Conservation (phyloP, 352 stramenopile genomes). For the Elongisporangium anandrum region DNA sequence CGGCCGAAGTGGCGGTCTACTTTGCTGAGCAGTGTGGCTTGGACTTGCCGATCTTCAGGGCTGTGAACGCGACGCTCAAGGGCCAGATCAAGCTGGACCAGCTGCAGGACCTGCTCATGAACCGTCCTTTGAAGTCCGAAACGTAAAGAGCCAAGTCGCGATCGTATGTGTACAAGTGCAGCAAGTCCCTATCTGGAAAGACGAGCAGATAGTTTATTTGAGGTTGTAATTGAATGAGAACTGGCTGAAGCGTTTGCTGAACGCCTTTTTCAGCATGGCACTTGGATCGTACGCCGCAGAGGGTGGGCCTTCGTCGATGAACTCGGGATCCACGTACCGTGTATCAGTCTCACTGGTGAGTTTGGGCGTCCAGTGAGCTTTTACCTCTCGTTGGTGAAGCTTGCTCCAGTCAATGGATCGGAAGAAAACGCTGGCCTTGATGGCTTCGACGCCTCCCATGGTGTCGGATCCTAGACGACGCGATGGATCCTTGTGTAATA, state of each 20-base stretch:
- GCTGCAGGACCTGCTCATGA: slow-evolving; percentile 76
- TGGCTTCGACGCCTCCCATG: slow-evolving; percentile 60
- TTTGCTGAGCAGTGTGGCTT: slow-evolving; percentile 89
- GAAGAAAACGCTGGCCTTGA: slow-evolving; percentile 78
- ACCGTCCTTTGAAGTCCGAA: slow-evolving; percentile 74
- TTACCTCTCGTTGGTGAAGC: slow-evolving; percentile 62
- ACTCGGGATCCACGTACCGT: slow-evolving; percentile 85
- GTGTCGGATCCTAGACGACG: slow-evolving; percentile 59
- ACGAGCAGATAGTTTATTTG: slow-evolving; percentile 13
- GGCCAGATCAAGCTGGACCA: slow-evolving; percentile 69
- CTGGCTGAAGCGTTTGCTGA: slow-evolving; percentile 86
- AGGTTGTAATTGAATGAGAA: slow-evolving; percentile 90
- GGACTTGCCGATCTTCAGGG: slow-evolving; percentile 89
- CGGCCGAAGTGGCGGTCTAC: slow-evolving; percentile 89
- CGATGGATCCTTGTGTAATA: slow-evolving; percentile 73
- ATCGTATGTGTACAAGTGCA: slow-evolving; percentile 5
- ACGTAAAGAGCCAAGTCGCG: slow-evolving; percentile 24
- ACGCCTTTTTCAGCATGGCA: slow-evolving; percentile 46
- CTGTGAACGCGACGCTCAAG: slow-evolving; percentile 85
- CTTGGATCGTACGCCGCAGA: slow-evolving; percentile 79
- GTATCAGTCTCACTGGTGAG: slow-evolving; percentile 84
- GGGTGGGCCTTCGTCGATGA: slow-evolving; percentile 81
- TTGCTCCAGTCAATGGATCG: slow-evolving; percentile 70
- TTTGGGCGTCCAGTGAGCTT: slow-evolving; percentile 79
- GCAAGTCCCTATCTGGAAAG: slow-evolving; percentile 1